These are phyloP conservation scores for Claviceps arundinis DNA, from an alignment of 2,329 filamentous ascomycete genomes.

Conservation along the genomic window DNA sequence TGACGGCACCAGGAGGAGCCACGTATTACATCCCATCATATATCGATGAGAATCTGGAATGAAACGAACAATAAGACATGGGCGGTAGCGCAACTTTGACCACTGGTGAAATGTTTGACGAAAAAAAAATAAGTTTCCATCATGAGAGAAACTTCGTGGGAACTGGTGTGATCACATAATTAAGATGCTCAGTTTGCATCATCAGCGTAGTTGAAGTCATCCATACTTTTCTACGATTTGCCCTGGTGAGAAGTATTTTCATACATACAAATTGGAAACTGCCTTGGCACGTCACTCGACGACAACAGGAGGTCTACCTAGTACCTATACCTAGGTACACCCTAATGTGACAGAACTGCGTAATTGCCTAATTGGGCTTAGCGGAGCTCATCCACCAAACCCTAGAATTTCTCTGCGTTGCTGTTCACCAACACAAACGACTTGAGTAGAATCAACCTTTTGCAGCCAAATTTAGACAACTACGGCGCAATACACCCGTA, in stretches of 20 bases:
- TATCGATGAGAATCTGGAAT: conserved; percentile 36
- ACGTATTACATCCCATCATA: conserved; percentile 48
- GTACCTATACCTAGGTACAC: too few relatives aligned
- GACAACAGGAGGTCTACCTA: background rate
- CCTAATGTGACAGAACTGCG: conserved; percentile 2
- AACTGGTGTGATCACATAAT: too few relatives aligned
- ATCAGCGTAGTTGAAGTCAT: background rate
- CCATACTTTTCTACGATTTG: background rate
- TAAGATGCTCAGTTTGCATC: background rate
- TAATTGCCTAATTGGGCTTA: conserved; percentile 30
- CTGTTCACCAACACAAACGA: conserved; percentile 27
- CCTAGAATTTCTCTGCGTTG: conserved; percentile 29
- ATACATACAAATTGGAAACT: background rate
- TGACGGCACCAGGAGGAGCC: conserved; percentile 34
- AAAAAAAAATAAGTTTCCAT: background rate
- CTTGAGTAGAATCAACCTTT: conserved; percentile 15
- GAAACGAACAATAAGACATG: conserved; percentile 14
- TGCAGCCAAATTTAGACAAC: conserved; percentile 19
- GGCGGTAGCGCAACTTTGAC: conserved; percentile 14
- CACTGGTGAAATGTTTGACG: conserved; percentile 5
- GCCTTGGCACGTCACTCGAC: background rate
- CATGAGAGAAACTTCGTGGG: too few relatives aligned
- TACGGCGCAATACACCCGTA: conserved; percentile 23
- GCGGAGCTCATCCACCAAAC: conserved; percentile 26
- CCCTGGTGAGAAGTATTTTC: too few relatives aligned